phyloP scores from a whole-genome alignment of 129 eudicot genomes.

The Dittrichia graveolens region DNA sequence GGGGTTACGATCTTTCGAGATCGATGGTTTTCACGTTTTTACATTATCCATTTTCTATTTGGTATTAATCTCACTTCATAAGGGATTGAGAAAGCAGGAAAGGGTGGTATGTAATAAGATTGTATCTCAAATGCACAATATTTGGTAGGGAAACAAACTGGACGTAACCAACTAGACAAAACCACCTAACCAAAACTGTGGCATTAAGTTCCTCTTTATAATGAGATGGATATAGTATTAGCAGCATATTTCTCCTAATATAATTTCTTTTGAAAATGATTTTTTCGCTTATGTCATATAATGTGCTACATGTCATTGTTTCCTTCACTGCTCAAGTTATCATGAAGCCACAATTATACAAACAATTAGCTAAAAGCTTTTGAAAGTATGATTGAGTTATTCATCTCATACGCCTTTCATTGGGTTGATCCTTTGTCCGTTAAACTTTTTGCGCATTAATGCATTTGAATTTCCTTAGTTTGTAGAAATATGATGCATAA shows the following conservation, averaged over 20 bases:
- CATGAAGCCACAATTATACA: not conserved
- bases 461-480: not conserved
- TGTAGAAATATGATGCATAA: constrained; percentile 14
- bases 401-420: not conserved
- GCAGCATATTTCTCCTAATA: not conserved
- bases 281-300: not conserved
- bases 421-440: not conserved
- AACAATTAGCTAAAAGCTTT: not conserved
- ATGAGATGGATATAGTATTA: not conserved
- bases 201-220: not conserved
- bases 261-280: too few relatives aligned
- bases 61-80: constrained; percentile 16
- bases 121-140: not conserved
- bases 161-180: not conserved
- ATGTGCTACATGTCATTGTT: not conserved
- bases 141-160: constrained; percentile 1
- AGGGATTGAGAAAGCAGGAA: constrained; percentile 1
- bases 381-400: not conserved
- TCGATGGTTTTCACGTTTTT: not conserved
- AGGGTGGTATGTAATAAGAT: not conserved
- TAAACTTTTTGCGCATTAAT: not conserved
- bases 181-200: not conserved
- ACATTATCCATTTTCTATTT: not conserved
- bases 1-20: constrained; percentile 9
- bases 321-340: constrained; percentile 6